phyloP scores from a whole-genome alignment of 1,284 basidiomycete species.

The Puccinia triticina region DNA sequence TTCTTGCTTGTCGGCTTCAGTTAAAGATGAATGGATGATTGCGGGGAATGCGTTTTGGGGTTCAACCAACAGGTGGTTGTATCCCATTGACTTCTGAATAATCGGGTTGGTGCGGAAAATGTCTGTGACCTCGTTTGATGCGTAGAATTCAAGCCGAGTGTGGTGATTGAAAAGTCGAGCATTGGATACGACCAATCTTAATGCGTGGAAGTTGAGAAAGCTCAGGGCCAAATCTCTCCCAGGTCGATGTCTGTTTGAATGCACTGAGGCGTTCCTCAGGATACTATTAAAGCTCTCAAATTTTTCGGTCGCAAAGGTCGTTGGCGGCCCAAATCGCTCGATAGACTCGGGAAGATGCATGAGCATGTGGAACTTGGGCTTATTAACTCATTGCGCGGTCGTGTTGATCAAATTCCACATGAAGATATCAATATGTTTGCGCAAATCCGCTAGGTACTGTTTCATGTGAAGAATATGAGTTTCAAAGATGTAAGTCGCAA shows the following conservation, averaged over 20 bases:
- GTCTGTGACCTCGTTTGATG: not conserved
- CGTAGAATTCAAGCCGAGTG: not conserved
- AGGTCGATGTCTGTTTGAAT: constrained; percentile 9
- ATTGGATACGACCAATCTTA: not conserved
- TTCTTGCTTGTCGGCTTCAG: not conserved
- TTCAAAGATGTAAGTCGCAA: constrained; percentile 10
- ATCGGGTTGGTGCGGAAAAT: not conserved
- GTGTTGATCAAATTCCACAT: not conserved
- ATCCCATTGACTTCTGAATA: not conserved
- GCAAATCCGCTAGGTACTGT: not conserved
- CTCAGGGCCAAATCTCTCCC: not conserved
- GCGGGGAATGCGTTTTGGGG: not conserved
- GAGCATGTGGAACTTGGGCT: constrained; percentile 28
- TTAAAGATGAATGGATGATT: not conserved
- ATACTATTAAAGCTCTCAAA: constrained; percentile 25
- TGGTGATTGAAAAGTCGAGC: not conserved
- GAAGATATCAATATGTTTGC: constrained; percentile 4
- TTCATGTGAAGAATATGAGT: not conserved
- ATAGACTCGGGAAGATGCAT: constrained; percentile 25
- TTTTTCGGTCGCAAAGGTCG: constrained; percentile 12
- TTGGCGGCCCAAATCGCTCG: not conserved
- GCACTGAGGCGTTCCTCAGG: not conserved
- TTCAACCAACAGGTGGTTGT: not conserved
- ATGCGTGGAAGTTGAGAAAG: not conserved
- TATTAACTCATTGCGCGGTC: constrained; percentile 16